phyloP scores from a whole-genome alignment of 2,329 filamentous ascomycete genomes.

The Rugonectria rugulosa region DNA sequence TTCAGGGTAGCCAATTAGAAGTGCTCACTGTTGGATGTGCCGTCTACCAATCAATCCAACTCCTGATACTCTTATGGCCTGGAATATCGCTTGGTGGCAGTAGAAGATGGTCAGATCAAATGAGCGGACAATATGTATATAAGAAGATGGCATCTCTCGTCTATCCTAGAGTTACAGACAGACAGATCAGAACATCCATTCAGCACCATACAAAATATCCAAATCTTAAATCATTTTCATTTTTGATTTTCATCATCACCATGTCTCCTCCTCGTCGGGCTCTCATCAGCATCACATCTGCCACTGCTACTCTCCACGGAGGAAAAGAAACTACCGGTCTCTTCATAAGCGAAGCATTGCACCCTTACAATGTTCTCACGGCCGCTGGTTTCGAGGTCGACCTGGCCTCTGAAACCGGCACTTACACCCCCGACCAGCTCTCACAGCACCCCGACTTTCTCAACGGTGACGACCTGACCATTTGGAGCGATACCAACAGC shows the following conservation, averaged over 20 bases:
- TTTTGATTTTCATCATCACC: not conserved
- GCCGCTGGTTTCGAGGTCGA: constrained; percentile 56
- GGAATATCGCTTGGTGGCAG: too few species aligned
- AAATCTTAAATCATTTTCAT: not conserved
- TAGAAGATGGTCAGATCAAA: too few species aligned
- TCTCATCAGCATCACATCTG: constrained; percentile 53
- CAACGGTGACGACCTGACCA: constrained; percentile 46
- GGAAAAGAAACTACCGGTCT: constrained; percentile 51
- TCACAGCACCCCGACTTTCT: constrained; percentile 52
- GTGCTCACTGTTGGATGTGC: too few species aligned
- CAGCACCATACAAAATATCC: not conserved
- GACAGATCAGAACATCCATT: too few species aligned
- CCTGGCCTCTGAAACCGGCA: constrained; percentile 54
- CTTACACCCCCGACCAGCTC: constrained; percentile 53
- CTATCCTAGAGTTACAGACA: too few species aligned
- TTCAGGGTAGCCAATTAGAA: too few species aligned
- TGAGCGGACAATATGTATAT: too few species aligned
- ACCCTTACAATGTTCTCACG: constrained; percentile 55
- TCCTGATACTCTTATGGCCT: too few species aligned
- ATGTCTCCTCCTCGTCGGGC: constrained; percentile 47
- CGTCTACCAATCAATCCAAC: too few species aligned
- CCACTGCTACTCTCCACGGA: constrained; percentile 48
- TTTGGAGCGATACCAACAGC: constrained; percentile 50
- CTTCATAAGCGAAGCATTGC: constrained; percentile 57
- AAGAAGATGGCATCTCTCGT: too few species aligned